Evolutionary conservation across 495 filamentous ascomycete species (phyloP), one percentile per base, ranked within the genome.

Genomic region (Saxophila tyrrhenica): DNA sequence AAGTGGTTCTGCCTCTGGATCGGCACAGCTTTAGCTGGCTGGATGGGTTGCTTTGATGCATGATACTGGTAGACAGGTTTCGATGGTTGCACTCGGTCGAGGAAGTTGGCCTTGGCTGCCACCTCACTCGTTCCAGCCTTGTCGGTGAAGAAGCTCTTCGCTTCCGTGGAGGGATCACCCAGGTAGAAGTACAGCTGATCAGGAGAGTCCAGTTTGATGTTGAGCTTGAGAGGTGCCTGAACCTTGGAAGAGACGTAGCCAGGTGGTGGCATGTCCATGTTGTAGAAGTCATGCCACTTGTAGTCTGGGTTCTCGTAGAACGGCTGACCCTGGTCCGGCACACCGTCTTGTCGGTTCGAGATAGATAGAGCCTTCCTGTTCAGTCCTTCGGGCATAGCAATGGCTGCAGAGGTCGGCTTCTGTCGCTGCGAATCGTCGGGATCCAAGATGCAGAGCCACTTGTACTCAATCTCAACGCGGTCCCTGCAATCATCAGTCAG

Each of bases 101-200:
- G 59, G 67, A 81, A 86, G 59, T 78, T 79, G 54, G 75, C 77
- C 67, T 78, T 78, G 25, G 69, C 57, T 51, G 80, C 82, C 58
- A 83, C 72, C 42, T 51, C 59, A 56, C 71, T 58, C 45, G 77
- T 81, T 39, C 70, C 70, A 56, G 76, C 80, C 72, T 94, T 83
- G 59, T 92, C 85, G 25, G 92, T 95, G 73, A 89, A 98, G 64
- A 94, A 86, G 43, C 87, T 84, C 69, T 83, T 89, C 62, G 89
- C 85, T 65, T 98, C 92, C 19, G 92, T 97, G 44, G 91, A 96
- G 47, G 75, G 79, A 62, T 80, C 78, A 17, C 86, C 87, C 58
- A 98, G 75, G 67, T 96, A 98, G 69, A 86, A 80, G 91, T 90
- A 98, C 52, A 95, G 69, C 60, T 85, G 81, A 53, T 89, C 79